Percentiles rank a stretch among this genome's conserved stretches.
phyloP scores from a whole-genome alignment of 768 basidiomycete genomes.

The Clavaria fumosa region DNA sequence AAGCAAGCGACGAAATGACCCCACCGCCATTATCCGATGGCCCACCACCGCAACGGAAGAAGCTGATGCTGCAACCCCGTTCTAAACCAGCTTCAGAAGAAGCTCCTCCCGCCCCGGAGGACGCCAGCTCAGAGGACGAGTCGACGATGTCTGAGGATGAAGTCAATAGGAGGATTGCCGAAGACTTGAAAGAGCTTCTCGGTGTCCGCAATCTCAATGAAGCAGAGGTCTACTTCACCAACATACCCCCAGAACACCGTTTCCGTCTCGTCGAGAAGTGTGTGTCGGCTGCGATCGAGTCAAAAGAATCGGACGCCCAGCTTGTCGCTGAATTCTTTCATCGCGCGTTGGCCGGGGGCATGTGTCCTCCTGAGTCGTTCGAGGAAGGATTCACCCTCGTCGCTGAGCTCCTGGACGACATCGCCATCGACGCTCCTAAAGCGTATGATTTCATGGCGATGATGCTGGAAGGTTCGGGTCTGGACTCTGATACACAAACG shows the following conservation, averaged over 20 bases:
- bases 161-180: constrained; percentile 59
- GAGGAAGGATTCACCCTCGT: constrained; percentile 58
- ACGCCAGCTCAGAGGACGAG: constrained; percentile 33
- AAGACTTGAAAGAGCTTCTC: constrained; percentile 81
- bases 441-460: constrained; percentile 63
- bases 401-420: constrained; percentile 72
- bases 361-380: constrained; percentile 44
- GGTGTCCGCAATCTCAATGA: constrained; percentile 72
- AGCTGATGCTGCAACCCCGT: constrained; percentile 65
- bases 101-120: constrained; percentile 30
- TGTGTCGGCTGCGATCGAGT: constrained; percentile 57
- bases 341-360: constrained; percentile 40
- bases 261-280: constrained; percentile 59
- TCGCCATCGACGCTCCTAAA: constrained; percentile 80
- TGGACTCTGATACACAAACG: constrained; percentile 50
- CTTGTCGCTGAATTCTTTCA: constrained; percentile 66
- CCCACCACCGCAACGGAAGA: constrained; percentile 42
- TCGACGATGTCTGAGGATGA: constrained; percentile 47
- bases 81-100: constrained; percentile 45
- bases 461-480: constrained; percentile 56
- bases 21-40: constrained; percentile 30
- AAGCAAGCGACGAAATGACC: constrained; percentile 35
- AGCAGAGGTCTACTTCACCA: constrained; percentile 74
- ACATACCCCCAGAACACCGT: constrained; percentile 50
- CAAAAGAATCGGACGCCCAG: constrained; percentile 66